Percentiles rank a stretch among this genome's conserved stretches.
These are phyloP conservation scores for Aspergillus fijiensis DNA, from an alignment of 2,329 filamentous ascomycete species.

Conservation along the genomic window DNA sequence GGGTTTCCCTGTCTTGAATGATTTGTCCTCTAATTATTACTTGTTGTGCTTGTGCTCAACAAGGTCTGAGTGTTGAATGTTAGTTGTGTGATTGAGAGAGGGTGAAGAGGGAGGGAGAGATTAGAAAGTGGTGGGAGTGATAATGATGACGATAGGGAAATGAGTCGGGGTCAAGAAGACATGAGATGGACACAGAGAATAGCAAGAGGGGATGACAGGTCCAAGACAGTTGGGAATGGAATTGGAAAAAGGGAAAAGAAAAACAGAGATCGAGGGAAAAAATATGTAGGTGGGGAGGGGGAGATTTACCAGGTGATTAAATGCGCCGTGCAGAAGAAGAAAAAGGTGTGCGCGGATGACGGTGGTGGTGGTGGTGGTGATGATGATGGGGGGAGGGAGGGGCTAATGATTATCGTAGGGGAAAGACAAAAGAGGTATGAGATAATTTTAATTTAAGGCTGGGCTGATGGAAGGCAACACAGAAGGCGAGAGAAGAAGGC, in stretches of 20 bases:
- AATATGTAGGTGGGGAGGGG: slow-evolving; percentile 1
- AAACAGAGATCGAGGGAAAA: slow-evolving; percentile 1
- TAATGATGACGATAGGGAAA: slow-evolving; percentile 3
- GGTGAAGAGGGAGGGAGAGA: not conserved
- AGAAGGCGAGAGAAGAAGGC: not conserved
- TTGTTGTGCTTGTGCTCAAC: not conserved
- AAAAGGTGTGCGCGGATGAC: not conserved
- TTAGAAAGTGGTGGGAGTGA: not conserved
- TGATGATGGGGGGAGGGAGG: not conserved
- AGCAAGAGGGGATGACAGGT: not conserved
- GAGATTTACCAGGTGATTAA: not conserved
- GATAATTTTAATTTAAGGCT: slow-evolving; percentile 1
- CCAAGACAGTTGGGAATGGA: too few species aligned
- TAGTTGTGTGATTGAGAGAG: not conserved
- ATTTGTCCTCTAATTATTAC: not conserved
- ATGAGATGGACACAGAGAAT: not conserved
- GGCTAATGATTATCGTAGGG: not conserved
- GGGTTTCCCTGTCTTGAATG: not conserved
- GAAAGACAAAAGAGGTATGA: not conserved
- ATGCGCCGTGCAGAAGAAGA: not conserved
- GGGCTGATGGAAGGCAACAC: not conserved
- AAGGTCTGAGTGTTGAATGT: not conserved
- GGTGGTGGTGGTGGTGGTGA: not conserved
- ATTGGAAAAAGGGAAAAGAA: not conserved
- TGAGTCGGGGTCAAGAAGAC: not conserved